Evolutionary conservation across 2,329 filamentous ascomycete genomes (phyloP).

Genomic region (Metarhizium robertsii): DNA sequence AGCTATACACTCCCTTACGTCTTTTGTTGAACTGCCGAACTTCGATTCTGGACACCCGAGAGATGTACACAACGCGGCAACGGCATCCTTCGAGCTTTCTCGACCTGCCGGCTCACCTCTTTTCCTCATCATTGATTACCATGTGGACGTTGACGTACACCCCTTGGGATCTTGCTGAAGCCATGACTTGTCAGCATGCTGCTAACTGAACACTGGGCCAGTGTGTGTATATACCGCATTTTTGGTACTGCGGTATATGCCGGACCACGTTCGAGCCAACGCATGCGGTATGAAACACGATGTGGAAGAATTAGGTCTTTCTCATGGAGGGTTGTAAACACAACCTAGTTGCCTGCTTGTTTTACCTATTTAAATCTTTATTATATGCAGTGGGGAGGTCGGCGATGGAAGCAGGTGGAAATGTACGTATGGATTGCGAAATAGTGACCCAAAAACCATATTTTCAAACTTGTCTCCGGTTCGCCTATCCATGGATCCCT

Average conservation of each 20-base stretch:
- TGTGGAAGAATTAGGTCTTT: neutral
- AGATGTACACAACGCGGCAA: neutral
- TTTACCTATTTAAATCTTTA: slow-evolving; percentile 4
- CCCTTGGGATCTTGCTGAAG: neutral
- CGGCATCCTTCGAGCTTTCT: neutral
- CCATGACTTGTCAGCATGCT: neutral
- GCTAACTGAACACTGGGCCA: neutral
- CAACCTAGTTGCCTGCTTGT: slow-evolving; percentile 2
- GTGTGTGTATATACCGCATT: neutral
- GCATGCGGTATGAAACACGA: neutral
- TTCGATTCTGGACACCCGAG: slow-evolving; percentile 5
- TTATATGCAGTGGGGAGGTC: neutral
- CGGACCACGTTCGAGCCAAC: neutral
- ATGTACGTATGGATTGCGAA: slow-evolving; percentile 6
- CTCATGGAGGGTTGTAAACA: neutral
- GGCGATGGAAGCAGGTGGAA: slow-evolving; percentile 1
- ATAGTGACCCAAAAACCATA: slow-evolving; percentile 2
- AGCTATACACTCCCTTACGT: slow-evolving; percentile 5
- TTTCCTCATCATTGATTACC: neutral
- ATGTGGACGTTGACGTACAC: neutral
- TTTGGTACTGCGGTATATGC: neutral
- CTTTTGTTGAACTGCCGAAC: neutral
- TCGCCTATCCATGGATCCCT: neutral
- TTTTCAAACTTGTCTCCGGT: neutral
- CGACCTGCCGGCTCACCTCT: neutral